Percentiles rank a stretch among this genome's conserved stretches.
These are phyloP conservation scores for Ustilago loliicola DNA, from an alignment of 1,284 basidiomycete genomes.

Conservation along the genomic window DNA sequence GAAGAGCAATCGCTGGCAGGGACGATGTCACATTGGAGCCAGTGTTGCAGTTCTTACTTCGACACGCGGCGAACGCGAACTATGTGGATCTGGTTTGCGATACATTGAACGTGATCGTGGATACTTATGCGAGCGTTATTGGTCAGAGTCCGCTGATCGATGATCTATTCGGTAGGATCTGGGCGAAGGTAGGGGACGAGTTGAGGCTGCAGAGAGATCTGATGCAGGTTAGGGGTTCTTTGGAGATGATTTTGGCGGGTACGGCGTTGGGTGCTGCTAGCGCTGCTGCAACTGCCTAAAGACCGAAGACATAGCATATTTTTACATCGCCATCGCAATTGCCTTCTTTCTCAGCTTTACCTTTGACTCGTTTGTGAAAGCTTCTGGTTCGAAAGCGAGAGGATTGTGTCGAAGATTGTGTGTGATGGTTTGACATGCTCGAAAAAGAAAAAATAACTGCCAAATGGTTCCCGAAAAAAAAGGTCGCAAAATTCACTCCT, in stretches of 20 bases:
- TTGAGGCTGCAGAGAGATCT: slow-evolving; percentile 91
- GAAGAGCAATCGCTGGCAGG: slow-evolving; percentile 86
- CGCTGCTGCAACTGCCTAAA: slow-evolving; percentile 5
- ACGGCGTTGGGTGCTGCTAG: slow-evolving; percentile 56
- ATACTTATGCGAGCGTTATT: slow-evolving; percentile 89
- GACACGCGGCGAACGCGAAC: slow-evolving; percentile 88
- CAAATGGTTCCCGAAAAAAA: neutral
- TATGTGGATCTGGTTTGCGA: slow-evolving; percentile 91
- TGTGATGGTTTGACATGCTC: too few species aligned
- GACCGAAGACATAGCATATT: too few species aligned
- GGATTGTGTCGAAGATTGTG: too few species aligned
- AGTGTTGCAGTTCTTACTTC: slow-evolving; percentile 84
- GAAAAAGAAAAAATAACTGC: neutral
- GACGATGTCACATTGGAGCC: slow-evolving; percentile 96
- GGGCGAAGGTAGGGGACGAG: slow-evolving; percentile 86
- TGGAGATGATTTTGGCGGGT: slow-evolving; percentile 85
- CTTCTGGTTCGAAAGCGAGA: too few species aligned
- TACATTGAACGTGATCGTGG: slow-evolving; percentile 84
- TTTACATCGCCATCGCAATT: neutral
- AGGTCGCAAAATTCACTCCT: neutral
- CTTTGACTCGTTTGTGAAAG: neutral
- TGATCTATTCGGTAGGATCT: slow-evolving; percentile 82
- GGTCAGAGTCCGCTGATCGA: slow-evolving; percentile 96
- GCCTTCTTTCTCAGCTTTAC: neutral
- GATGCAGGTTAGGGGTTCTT: slow-evolving; percentile 83